Base-by-base conservation (phyloP, 2,329 filamentous ascomycete species). In the Lecanoromycetidae sp. region DNA sequence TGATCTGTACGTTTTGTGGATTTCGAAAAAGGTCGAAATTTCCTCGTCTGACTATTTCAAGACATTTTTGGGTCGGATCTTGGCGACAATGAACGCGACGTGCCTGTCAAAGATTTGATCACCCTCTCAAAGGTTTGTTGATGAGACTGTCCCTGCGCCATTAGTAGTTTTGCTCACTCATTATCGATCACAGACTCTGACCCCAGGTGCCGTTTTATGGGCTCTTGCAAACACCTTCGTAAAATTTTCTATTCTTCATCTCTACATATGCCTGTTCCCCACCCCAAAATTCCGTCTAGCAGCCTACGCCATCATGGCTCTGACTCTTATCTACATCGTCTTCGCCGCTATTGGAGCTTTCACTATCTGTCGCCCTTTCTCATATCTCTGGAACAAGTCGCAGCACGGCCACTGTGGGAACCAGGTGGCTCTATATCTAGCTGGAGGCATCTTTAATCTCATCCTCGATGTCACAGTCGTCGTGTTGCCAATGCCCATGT, bases 401-500 rank as follows among this genome's bases (percentile, higher is more conserved):
- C 40, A 40, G 15, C 10, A 36, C 3, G 48, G 44, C 20, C 4
- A 17, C 3, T 53, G 51, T 29, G 39, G 15, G 29, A 5, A 12
- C 20, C 20, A 7, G 15, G 20, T 27, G 9, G 15, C 3, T 13
- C 17, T 9, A 5, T 13, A 19, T 20, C 17, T 53, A 10, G 36
- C 35, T 19, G 17, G 32, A 22, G 37, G 40, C 23, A 46, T 39
- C 29, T 12, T 48, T 19, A 53, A 51, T 34, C 19, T 53, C 7
- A 32, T 63, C 26, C 64, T 60, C 34, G 64, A 66, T 39, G 54
- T 66, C 26, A 41, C 63, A 6, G 55, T 56, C n/a, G 63, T 64
- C 3, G 47, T 60, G 5, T 44, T 67, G 8, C 64, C 64, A 1
- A 66, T 67, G 60, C 62, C 63, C 5, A 54, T 66, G 34, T 63